Base-by-base conservation (phyloP, 2,329 filamentous ascomycete species). In the Cladophialophora psammophila region DNA sequence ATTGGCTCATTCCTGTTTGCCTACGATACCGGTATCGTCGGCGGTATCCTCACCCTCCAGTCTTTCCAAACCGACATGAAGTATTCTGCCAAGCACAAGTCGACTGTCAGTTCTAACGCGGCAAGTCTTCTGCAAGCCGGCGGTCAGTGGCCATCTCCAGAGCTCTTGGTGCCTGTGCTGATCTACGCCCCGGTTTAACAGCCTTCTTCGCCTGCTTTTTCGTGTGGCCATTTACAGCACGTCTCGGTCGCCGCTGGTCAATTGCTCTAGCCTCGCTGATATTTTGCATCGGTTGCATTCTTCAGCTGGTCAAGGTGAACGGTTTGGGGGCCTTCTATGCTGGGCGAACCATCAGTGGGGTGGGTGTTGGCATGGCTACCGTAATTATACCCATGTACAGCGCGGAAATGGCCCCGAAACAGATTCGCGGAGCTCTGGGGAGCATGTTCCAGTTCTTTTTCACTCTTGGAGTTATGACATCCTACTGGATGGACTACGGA, bases 401-500 rank as follows among this genome's bases (percentile, higher is more conserved):
- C 35, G 88, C 90, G 3, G 90, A 92, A 78, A 88, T 91, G 45
- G 86, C 90, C 0, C 90, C 90, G 0, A 86, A 88, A 1, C 85
- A 87, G 1, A 83, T 91, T 66, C 86, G 90, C 60, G 90, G 91
- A 71, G 85, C 93, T 20, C 92, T 90, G 75, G 91, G 90, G 1
- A 89, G 87, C 73, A 84, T 88, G 34, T 91, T 91, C 75, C 87
- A 88, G 0, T 88, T 88, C 0, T 84, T 90, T 58, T 91, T 94
- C 32, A 94, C 94, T 74, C 78, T 91, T 59, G 91, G 91, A 34
- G 91, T 93, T 67, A 90, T 93, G 72, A 82, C 94, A n/a, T 90
- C 89, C 8, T 94, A 93, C 80, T 94, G 64, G 40, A 62, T 72
- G 1, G 71, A 77, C 5, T 85, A 80, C 78, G 83, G 83, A 10